A percentile compares a stretch with the other conserved stretches of the same genome.
phyloP scores from a whole-genome alignment of 352 stramenopile genomes.

The Pythium dissotocum region DNA sequence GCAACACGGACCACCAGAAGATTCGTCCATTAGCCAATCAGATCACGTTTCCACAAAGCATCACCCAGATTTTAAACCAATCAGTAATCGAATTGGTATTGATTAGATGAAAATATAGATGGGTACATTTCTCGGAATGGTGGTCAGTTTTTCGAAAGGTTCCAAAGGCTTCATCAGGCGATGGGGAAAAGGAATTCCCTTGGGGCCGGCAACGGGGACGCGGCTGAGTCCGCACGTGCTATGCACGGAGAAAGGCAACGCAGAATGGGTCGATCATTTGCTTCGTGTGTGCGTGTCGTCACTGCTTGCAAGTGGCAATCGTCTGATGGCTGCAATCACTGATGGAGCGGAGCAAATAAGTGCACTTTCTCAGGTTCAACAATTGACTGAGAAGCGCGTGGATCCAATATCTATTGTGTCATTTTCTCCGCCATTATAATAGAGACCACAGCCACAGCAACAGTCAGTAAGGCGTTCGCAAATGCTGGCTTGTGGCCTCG shows the following conservation, averaged over 20 bases:
- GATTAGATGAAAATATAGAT: conserved; percentile 17
- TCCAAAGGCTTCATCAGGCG: conserved; percentile 14
- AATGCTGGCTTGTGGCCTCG: neutral
- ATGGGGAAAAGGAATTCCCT: neutral
- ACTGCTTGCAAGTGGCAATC: neutral
- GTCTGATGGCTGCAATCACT: too few species aligned
- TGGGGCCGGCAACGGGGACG: neutral
- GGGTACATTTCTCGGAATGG: conserved; percentile 16
- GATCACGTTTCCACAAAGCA: neutral
- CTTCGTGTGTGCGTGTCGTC: neutral
- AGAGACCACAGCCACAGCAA: too few species aligned
- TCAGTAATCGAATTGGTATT: neutral
- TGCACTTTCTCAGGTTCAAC: too few species aligned
- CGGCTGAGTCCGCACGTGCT: neutral
- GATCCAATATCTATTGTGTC: too few species aligned
- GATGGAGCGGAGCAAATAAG: too few species aligned
- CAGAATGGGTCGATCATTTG: conserved; percentile 4
- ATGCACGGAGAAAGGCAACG: neutral
- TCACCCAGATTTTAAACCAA: conserved; percentile 16
- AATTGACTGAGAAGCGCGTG: too few species aligned
- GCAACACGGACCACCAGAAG: conserved; percentile 26
- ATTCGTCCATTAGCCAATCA: conserved; percentile 18
- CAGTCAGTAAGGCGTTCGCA: too few species aligned
- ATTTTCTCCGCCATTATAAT: too few species aligned
- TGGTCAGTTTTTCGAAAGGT: conserved; percentile 2